Percentiles rank a stretch among this genome's conserved stretches.
These are phyloP conservation scores for Arthrinium phaeospermum DNA, from an alignment of 2,329 filamentous ascomycete genomes.

Conservation along the genomic window DNA sequence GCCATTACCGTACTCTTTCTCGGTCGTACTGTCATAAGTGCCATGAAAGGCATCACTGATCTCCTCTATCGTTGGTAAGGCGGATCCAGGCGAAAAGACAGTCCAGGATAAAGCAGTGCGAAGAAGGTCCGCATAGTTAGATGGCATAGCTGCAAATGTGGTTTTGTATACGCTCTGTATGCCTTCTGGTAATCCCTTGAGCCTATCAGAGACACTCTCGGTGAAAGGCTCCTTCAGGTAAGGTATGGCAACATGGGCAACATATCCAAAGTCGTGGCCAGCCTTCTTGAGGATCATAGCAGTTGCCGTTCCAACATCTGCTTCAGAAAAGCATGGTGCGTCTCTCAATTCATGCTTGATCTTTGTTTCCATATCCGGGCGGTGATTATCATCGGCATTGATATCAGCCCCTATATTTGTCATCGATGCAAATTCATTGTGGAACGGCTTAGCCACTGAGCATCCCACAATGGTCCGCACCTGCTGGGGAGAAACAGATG, in stretches of 20 bases:
- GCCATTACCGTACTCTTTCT: not conserved
- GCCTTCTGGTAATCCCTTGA: not conserved
- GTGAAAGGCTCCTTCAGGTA: not conserved
- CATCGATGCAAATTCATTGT: no score
- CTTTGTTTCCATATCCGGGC: not conserved
- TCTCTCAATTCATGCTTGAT: not conserved
- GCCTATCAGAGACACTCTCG: not conserved
- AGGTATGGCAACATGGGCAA: not conserved
- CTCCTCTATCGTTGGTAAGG: not conserved
- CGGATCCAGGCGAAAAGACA: not conserved
- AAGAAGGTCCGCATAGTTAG: not conserved
- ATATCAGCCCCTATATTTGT: not conserved
- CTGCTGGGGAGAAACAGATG: no score
- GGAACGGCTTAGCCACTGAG: no score
- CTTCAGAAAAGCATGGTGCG: not conserved
- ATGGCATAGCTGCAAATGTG: not conserved
- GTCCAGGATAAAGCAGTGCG: not conserved
- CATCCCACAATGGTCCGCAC: no score
- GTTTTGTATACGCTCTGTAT: not conserved
- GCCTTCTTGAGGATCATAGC: not conserved
- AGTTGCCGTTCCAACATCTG: not conserved
- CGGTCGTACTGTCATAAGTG: not conserved
- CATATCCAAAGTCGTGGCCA: not conserved
- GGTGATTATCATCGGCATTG: not conserved
- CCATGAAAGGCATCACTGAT: not conserved